Percentiles rank a stretch among this genome's conserved stretches.
Conservation (phyloP, 75 land plant genomes). For the Pinus taeda region DNA sequence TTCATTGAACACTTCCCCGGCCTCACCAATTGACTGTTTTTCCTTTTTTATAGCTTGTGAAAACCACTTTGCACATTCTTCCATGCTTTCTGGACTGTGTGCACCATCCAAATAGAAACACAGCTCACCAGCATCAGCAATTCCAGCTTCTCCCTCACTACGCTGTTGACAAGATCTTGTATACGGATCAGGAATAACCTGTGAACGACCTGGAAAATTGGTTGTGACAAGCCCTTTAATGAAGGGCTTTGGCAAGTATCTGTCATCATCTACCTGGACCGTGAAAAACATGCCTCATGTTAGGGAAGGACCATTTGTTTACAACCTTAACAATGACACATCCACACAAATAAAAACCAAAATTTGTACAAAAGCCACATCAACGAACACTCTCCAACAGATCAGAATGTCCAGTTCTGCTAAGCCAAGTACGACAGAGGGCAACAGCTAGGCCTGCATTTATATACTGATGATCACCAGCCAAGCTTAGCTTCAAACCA, state of each 20-base stretch:
- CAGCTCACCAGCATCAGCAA: conserved; percentile 32
- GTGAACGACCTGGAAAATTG: conserved; percentile 80
- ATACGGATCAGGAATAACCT: conserved; percentile 55
- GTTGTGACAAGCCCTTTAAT: conserved; percentile 71
- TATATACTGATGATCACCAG: conserved; percentile 80
- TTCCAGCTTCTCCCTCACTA: background rate
- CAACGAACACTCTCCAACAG: conserved; percentile 18
- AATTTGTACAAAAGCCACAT: background rate
- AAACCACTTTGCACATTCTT: conserved; percentile 92
- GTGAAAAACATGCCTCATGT: background rate
- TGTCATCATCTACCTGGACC: conserved; percentile 1
- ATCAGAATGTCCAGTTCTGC: conserved; percentile 31
- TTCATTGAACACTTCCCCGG: background rate
- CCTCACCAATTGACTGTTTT: background rate
- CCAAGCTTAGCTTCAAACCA: conserved; percentile 62
- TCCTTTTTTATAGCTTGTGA: conserved; percentile 40
- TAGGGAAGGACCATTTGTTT: background rate
- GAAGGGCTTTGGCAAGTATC: conserved; percentile 65
- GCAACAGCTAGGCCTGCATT: conserved; percentile 94
- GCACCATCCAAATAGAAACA: conserved; percentile 96
- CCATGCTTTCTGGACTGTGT: conserved; percentile 99
- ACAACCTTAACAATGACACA: background rate
- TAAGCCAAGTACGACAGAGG: conserved; percentile 62
- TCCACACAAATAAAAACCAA: background rate
- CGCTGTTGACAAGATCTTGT: background rate